A percentile compares a stretch with the other conserved stretches of the same genome.
phyloP scores from a whole-genome alignment of 2,329 filamentous ascomycete species.

The Xylariaceae sp. region DNA sequence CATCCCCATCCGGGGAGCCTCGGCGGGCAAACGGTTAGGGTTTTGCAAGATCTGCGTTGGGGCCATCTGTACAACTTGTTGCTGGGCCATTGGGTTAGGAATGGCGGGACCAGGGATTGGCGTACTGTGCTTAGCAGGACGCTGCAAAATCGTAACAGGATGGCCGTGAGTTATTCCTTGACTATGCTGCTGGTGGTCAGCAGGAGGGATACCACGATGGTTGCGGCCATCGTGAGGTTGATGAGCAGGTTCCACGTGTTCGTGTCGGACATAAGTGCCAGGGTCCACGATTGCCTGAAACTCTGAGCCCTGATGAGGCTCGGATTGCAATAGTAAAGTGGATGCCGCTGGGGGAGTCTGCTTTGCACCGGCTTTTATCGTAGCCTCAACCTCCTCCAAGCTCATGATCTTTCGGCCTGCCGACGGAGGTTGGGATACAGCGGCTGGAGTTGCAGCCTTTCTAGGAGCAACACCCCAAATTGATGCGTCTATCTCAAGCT shows the following conservation, averaged over 20 bases:
- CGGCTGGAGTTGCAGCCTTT: slow-evolving; percentile 40
- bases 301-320: slow-evolving; percentile 23
- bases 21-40: slow-evolving; percentile 59
- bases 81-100: slow-evolving; percentile 34
- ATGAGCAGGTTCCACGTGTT: slow-evolving; percentile 28
- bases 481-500: slow-evolving; percentile 86
- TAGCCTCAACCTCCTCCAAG: slow-evolving; percentile 92
- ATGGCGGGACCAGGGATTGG: slow-evolving; percentile 31
- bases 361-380: slow-evolving; percentile 70
- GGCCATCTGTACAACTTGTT: slow-evolving; percentile 38
- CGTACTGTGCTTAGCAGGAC: slow-evolving; percentile 43
- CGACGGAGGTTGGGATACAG: slow-evolving; percentile 17
- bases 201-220: slow-evolving; percentile 25
- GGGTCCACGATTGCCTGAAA: slow-evolving; percentile 25
- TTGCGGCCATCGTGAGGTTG: slow-evolving; percentile 30
- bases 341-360: slow-evolving; percentile 38
- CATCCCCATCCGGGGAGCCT: slow-evolving; percentile 38
- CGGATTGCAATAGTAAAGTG: slow-evolving; percentile 34
- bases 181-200: slow-evolving; percentile 28
- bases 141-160: slow-evolving; percentile 53
- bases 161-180: slow-evolving; percentile 41
- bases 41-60: slow-evolving; percentile 78
- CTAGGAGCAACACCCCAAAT: slow-evolving; percentile 81
- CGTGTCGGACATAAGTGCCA: slow-evolving; percentile 29
- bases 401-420: slow-evolving; percentile 78